phyloP scores from a whole-genome alignment of 768 basidiomycete species.

The Rhodotorula diobovata region DNA sequence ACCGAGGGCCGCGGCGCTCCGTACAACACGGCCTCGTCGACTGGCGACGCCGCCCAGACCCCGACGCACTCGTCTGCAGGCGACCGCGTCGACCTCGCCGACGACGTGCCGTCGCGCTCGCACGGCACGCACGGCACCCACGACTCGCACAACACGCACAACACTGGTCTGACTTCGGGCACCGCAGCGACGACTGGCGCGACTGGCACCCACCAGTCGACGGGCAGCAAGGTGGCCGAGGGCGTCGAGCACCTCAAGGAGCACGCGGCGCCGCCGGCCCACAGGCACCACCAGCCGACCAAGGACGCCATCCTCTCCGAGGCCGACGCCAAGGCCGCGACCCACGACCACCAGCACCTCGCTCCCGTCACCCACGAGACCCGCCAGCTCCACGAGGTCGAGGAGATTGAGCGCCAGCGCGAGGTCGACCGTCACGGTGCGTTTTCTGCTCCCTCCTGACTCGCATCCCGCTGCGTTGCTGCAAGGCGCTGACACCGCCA shows the following conservation, averaged over 20 bases:
- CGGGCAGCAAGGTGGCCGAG: not conserved
- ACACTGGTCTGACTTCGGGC: not conserved
- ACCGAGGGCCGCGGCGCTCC: not conserved
- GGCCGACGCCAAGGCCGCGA: constrained; percentile 14
- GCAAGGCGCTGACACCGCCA: not conserved
- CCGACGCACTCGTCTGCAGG: not conserved
- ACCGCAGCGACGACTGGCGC: not conserved
- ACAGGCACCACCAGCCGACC: constrained; percentile 14
- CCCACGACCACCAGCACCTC: constrained; percentile 38
- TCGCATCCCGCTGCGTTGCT: no score
- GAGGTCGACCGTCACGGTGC: constrained; percentile 34
- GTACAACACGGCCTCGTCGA: not conserved
- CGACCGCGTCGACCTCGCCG: not conserved
- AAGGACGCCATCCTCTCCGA: constrained; percentile 15
- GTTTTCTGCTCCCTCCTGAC: not conserved
- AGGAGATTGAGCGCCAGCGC: constrained; percentile 35
- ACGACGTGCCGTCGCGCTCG: not conserved
- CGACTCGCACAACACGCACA: not conserved
- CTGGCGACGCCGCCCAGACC: constrained; percentile 1
- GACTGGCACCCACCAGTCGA: not conserved
- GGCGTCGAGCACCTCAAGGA: constrained; percentile 7
- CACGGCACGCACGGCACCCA: not conserved
- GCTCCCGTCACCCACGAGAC: constrained; percentile 35
- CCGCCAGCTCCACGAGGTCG: constrained; percentile 31
- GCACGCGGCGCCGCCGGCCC: constrained; percentile 16